phyloP scores from a whole-genome alignment of 805 yeast species.

The Starmerella lactis-condensi region DNA sequence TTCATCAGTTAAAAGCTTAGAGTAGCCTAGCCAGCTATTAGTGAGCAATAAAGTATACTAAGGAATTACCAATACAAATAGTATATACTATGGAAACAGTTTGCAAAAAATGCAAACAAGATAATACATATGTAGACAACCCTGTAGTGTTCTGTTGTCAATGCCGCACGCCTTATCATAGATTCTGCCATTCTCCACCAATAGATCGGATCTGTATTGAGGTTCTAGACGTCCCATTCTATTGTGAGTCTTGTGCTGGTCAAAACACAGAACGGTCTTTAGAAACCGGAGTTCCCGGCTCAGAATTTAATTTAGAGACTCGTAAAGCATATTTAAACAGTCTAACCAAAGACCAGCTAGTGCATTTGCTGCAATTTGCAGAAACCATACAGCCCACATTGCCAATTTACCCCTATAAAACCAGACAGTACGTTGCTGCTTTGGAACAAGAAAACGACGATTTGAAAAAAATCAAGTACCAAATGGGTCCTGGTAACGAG shows the following conservation, averaged over 20 bases:
- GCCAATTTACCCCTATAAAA: constrained; percentile 25
- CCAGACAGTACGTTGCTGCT: constrained; percentile 21
- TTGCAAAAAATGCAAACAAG: constrained; percentile 25
- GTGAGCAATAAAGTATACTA: neutral
- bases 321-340: constrained; percentile 25
- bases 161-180: constrained; percentile 26
- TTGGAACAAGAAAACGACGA: constrained; percentile 20
- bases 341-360: constrained; percentile 25
- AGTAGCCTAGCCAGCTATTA: neutral
- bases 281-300: constrained; percentile 25
- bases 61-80: neutral
- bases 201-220: constrained; percentile 25
- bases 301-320: constrained; percentile 21
- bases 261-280: constrained; percentile 22
- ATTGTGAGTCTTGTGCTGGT: constrained; percentile 25
- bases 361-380: constrained; percentile 24
- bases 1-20: no score
- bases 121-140: constrained; percentile 22
- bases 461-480: constrained; percentile 11
- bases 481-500: constrained; percentile 19
- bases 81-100: constrained; percentile 16
- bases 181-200: constrained; percentile 26
- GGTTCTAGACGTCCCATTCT: constrained; percentile 27
- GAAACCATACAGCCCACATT: constrained; percentile 24
- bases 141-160: constrained; percentile 26